A percentile compares a stretch with the other conserved stretches of the same genome.
phyloP scores from a whole-genome alignment of 2,329 filamentous ascomycete genomes.

The Aspergillus eucalypticola region DNA sequence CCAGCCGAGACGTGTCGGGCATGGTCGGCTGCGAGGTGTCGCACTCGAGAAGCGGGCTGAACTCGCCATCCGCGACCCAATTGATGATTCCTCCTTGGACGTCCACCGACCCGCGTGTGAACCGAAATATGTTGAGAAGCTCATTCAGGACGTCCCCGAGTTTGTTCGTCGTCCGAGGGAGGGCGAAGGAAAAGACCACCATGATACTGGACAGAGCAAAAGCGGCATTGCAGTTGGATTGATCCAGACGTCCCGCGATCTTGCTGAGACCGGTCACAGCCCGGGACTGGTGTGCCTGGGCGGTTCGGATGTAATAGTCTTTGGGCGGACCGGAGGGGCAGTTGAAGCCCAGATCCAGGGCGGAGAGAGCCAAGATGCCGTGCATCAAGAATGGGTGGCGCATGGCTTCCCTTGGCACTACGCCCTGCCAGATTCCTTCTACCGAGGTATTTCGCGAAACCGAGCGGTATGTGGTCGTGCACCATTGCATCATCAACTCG shows the following conservation, averaged over 20 bases:
- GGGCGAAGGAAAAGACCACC: constrained; percentile 38
- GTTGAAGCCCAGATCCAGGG: constrained; percentile 32
- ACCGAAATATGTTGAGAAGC: constrained; percentile 31
- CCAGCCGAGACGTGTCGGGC: constrained; percentile 37
- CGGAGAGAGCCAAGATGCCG: constrained; percentile 38
- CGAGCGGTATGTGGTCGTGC: constrained; percentile 34
- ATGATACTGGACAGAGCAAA: constrained; percentile 39
- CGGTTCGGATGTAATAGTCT: constrained; percentile 28
- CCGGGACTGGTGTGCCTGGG: constrained; percentile 31
- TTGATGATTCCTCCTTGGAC: constrained; percentile 26
- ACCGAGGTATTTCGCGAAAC: constrained; percentile 28
- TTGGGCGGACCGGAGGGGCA: constrained; percentile 18
- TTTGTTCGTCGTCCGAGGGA: constrained; percentile 17
- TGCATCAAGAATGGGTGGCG: constrained; percentile 34
- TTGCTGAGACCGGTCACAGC: constrained; percentile 29
- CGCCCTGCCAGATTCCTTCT: constrained; percentile 34
- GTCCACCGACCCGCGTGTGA: constrained; percentile 33
- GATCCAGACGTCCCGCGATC: constrained; percentile 21
- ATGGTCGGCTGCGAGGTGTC: constrained; percentile 29
- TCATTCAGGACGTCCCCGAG: constrained; percentile 28
- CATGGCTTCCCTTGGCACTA: constrained; percentile 34
- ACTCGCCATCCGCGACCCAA: constrained; percentile 27
- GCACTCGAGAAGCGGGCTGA: constrained; percentile 30
- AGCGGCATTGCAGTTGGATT: constrained; percentile 36
- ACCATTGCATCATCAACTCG: constrained; percentile 40